Evolutionary conservation across 768 basidiomycete species (phyloP).

Genomic region (Favolaschia claudopus): DNA sequence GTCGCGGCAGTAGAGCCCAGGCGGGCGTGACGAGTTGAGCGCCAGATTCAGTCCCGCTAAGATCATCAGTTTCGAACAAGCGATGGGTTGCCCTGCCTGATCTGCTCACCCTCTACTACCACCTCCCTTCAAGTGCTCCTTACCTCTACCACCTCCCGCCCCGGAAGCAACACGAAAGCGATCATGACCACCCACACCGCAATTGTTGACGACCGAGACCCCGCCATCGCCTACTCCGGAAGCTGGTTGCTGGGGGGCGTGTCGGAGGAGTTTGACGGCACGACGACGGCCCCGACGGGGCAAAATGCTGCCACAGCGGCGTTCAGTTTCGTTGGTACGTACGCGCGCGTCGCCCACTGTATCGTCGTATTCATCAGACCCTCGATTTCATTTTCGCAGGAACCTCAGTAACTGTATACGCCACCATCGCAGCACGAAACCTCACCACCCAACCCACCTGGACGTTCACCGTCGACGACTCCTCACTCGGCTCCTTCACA

Average conservation of each 20-base stretch:
- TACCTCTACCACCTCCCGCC: not conserved
- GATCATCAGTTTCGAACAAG: too few relatives aligned
- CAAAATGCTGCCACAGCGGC: not conserved
- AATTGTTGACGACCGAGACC: conserved; percentile 2
- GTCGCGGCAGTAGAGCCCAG: not conserved
- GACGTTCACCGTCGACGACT: not conserved
- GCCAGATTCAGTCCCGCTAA: too few relatives aligned
- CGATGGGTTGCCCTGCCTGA: too few relatives aligned
- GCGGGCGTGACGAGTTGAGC: too few relatives aligned
- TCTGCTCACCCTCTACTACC: too few relatives aligned
- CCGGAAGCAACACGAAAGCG: too few relatives aligned
- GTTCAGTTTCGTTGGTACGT: conserved; percentile 4
- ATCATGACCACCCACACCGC: conserved; percentile 8
- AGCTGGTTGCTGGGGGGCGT: not conserved
- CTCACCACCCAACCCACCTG: not conserved
- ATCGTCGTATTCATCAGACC: not conserved
- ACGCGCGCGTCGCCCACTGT: not conserved
- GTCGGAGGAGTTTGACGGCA: not conserved
- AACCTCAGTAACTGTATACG: conserved; percentile 1
- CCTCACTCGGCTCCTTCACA: not conserved
- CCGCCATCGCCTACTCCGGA: not conserved
- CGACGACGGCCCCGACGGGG: not conserved
- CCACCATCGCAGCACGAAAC: not conserved
- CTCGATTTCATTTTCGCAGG: too few relatives aligned
- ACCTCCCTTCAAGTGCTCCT: too few relatives aligned